Evolutionary conservation across 2,329 filamentous ascomycete genomes (phyloP), one percentile per base, ranked within the genome.

Genomic region (Xylaria digitata): DNA sequence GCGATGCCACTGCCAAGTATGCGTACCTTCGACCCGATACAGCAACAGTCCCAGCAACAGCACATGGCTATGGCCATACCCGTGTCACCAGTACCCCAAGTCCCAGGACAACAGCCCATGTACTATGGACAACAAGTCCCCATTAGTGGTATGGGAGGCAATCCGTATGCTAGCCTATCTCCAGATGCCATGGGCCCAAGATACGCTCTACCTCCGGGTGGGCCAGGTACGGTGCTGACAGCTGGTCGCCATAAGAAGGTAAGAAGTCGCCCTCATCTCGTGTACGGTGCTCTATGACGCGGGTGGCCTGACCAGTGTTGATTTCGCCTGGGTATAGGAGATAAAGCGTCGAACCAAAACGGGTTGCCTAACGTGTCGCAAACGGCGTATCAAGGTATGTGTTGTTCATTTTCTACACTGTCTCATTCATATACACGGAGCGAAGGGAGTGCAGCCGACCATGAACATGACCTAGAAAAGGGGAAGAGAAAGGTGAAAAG

Each of bases 341-440:
- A 89, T 89, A 74, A 89, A 88, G 77, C 83, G 86, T 68, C 84
- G 86, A 72, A 89, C 86, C 53, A 89, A 89, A 77, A 89, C 86
- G 1, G 86, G 86, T n/a, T 89, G 86, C 71, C 77, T 89, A 76
- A 89, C 86, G 50, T 89, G 86, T 77, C 85, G 86, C 63, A 88
- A 87, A 74, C 83, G 86, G 72, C 82, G 86, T 72, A 88, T 89
- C 76, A 89, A 89, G 86, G 86, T 88, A 78, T 76, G 85, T 81
- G 65, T 66, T 64, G 62, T 56, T 32, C 23, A 54, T 56, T 66
- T 40, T 46, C 48, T 63, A n/a, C 46, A 34, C 45, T 56, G 13
- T 37, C 63, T 32, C 13, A 23, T 63, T 46, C 62, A 61, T 34
- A 53, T 55, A 34, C 55, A 45, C 32, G 19, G 26, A 17, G 52